A percentile compares a stretch with the other conserved stretches of the same genome.
phyloP scores from a whole-genome alignment of 345 rosid species.

The Sisymbrium irio region DNA sequence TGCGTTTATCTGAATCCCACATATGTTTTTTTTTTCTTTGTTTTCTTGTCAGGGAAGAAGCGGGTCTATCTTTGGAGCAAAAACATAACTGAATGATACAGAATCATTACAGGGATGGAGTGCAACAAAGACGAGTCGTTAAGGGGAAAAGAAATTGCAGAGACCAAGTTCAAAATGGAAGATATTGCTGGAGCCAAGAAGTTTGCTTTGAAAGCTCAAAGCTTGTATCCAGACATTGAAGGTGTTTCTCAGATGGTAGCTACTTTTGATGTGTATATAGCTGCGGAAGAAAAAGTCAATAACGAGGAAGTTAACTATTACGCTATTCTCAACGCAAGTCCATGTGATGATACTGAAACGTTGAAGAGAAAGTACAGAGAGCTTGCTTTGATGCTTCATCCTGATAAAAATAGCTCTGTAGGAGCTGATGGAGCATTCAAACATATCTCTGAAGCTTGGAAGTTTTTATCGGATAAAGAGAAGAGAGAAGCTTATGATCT shows the following conservation, averaged over 20 bases:
- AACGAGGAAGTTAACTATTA: slow-evolving; percentile 54
- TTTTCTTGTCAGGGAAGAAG: no score
- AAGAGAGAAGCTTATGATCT: slow-evolving; percentile 59
- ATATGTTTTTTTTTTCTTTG: no score
- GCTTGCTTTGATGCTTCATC: slow-evolving; percentile 65
- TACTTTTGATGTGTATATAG: slow-evolving; percentile 48
- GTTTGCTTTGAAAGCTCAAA: slow-evolving; percentile 69
- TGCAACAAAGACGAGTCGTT: slow-evolving; percentile 66
- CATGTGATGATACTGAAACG: slow-evolving; percentile 50
- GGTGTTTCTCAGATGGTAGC: slow-evolving; percentile 57
- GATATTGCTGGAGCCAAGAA: slow-evolving; percentile 59
- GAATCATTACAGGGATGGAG: slow-evolving; percentile 43
- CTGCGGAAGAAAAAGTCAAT: slow-evolving; percentile 48
- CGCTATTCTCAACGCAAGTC: slow-evolving; percentile 50
- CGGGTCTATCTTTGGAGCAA: no score
- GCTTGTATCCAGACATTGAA: slow-evolving; percentile 55
- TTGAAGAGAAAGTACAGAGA: slow-evolving; percentile 60
- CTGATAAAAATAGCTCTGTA: slow-evolving; percentile 59
- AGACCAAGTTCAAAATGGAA: slow-evolving; percentile 50
- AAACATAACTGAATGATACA: slow-evolving; percentile 20
- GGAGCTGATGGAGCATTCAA: slow-evolving; percentile 80
- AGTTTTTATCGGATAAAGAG: slow-evolving; percentile 59
- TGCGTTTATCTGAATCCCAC: no score
- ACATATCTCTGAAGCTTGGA: slow-evolving; percentile 63
- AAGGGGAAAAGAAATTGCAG: slow-evolving; percentile 68